Evolutionary conservation across 148 eudicot genomes (phyloP).

Genomic region (Spergularia marina): DNA sequence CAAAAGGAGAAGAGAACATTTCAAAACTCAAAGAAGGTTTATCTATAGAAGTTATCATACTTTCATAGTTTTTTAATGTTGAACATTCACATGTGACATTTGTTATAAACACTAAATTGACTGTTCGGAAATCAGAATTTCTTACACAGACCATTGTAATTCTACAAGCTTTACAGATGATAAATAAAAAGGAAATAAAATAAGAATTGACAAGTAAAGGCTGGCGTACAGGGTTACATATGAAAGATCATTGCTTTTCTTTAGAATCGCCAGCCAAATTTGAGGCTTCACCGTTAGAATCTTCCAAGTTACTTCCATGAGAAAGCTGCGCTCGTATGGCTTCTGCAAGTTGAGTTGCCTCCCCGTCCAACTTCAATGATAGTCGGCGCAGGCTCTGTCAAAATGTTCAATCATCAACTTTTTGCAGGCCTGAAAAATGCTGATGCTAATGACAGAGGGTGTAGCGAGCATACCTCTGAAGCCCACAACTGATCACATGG

Average conservation of each 20-base stretch:
- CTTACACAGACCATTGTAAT: slow-evolving; percentile 1
- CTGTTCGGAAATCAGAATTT: not conserved
- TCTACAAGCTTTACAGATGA: slow-evolving; percentile 13
- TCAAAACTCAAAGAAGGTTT: no score
- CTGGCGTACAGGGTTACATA: slow-evolving; percentile 22
- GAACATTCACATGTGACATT: no score
- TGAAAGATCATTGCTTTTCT: slow-evolving; percentile 5
- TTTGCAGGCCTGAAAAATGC: not conserved
- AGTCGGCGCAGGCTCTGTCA: slow-evolving; percentile 66
- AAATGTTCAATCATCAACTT: slow-evolving; percentile 2
- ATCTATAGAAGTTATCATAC: no score
- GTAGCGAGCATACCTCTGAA: slow-evolving; percentile 64
- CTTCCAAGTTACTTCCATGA: slow-evolving; percentile 26
- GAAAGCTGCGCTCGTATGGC: slow-evolving; percentile 56
- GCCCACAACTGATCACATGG: slow-evolving; percentile 81
- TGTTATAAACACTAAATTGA: not conserved
- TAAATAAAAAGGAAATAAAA: not conserved
- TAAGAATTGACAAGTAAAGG: not conserved
- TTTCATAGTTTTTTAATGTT: no score
- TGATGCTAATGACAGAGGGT: not conserved
- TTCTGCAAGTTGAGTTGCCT: slow-evolving; percentile 59
- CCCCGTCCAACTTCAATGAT: slow-evolving; percentile 59
- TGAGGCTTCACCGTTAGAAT: slow-evolving; percentile 46
- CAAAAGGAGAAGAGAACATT: no score
- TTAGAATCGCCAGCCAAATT: slow-evolving; percentile 31